Evolutionary conservation across 2,329 filamentous ascomycete species (phyloP), one percentile per base, ranked within the genome.

Genomic region (Colletotrichum musae): DNA sequence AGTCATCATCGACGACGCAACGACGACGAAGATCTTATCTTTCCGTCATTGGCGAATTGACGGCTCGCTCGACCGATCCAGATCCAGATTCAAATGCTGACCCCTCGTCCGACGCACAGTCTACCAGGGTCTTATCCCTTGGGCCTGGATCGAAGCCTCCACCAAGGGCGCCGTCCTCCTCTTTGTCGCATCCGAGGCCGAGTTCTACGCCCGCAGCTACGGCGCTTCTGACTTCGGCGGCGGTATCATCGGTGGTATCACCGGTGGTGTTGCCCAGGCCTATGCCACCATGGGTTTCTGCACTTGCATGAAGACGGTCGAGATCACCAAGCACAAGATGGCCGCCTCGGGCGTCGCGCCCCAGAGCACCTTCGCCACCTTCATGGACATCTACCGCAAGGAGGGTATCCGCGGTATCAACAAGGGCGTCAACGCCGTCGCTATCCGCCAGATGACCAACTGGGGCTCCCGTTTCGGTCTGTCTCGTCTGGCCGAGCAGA

Each of bases 231-330:
- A 97, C 82, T 98, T 99, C 82, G 87, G 93, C 59, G 90, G 91
- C 75, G 96, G 96, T 80, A 98, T 99, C 84, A 80, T 87, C 39
- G 96, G 96, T 78, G 96, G 96, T 83, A 94, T 99, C 87, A 88
- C 91, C 24, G 96, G 96, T 80, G 96, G 96, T 88, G 91, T 99
- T 69, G 96, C 95, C 54, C 96, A 99, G 86, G 96, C 96, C 70
- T 99, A 99, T 82, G 96, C 96, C 74, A 99, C 96, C 81, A 99
- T 99, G 95, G 96, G 96, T 75, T 99, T 99, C 91, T 99, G 96
- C 86, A 99, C 96, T 71, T 99, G 96, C 90, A 99, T 99, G 96
- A 99, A 99, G 91, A 99, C 96, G 73, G 96, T 98, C 74, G 96
- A 99, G 84, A 99, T 99, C 84, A 99, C 96, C 79, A 97, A 98